phyloP scores from a whole-genome alignment of 2,329 filamentous ascomycete genomes.

The Apiospora sp. region DNA sequence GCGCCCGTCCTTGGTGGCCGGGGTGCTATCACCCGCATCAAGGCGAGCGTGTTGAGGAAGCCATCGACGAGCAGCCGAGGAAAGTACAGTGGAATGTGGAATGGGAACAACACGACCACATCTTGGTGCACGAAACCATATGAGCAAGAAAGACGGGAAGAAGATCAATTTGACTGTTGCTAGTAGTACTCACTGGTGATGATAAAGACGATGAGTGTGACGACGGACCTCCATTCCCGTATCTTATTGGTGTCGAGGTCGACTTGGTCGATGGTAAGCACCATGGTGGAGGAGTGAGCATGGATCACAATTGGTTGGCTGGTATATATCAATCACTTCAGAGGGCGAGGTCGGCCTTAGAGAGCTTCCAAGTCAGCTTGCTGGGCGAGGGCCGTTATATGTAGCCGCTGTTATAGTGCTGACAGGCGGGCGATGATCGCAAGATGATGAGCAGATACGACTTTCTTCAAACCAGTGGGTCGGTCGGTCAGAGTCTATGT shows the following conservation, averaged over 20 bases:
- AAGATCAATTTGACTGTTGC: neutral
- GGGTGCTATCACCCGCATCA: slow-evolving; percentile 60
- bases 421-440: neutral
- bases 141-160: slow-evolving; percentile 24
- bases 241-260: slow-evolving; percentile 62
- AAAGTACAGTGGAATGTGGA: slow-evolving; percentile 68
- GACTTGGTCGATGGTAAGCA: slow-evolving; percentile 29
- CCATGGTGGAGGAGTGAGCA: slow-evolving; percentile 2
- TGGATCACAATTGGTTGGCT: too few species aligned
- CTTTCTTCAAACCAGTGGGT: neutral
- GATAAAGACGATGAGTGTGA: slow-evolving; percentile 74
- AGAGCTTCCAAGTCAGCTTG: neutral
- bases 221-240: slow-evolving; percentile 71
- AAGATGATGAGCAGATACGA: neutral
- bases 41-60: slow-evolving; percentile 51
- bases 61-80: slow-evolving; percentile 59
- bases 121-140: slow-evolving; percentile 52
- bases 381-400: neutral
- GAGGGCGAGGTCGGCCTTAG: neutral
- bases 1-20: slow-evolving; percentile 36
- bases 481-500: too few species aligned
- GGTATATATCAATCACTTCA: neutral
- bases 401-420: neutral
- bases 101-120: slow-evolving; percentile 73
- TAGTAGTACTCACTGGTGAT: slow-evolving; percentile 68